A percentile compares a stretch with the other conserved stretches of the same genome.
These are phyloP conservation scores for Pseudogymnoascus verrucosus DNA, from an alignment of 2,329 filamentous ascomycete species.

Conservation along the genomic window DNA sequence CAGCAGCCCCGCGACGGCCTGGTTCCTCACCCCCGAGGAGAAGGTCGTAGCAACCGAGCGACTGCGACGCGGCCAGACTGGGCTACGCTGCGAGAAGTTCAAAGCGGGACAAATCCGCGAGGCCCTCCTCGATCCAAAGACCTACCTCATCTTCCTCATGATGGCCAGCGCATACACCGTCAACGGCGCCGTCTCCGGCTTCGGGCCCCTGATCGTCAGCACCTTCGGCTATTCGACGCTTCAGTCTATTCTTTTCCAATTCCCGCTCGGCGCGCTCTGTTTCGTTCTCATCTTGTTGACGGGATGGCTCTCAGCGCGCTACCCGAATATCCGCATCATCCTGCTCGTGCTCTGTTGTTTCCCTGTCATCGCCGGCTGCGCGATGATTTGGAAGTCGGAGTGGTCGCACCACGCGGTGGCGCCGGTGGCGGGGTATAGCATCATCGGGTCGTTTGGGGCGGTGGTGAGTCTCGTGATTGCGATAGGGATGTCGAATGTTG, in stretches of 20 bases:
- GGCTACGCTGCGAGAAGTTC: conserved; percentile 52
- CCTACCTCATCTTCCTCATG: conserved; percentile 58
- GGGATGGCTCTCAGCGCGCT: conserved; percentile 53
- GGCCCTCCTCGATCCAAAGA: conserved; percentile 49
- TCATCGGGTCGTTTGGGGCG: conserved; percentile 66
- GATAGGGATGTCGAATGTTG: conserved; percentile 59
- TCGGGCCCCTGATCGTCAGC: conserved; percentile 63
- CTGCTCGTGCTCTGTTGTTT: conserved; percentile 60
- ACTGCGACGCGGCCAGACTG: conserved; percentile 53
- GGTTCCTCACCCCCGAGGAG: conserved; percentile 59
- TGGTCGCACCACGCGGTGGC: conserved; percentile 58
- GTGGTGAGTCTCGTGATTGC: conserved; percentile 57
- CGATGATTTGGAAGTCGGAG: conserved; percentile 57
- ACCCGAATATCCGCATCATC: conserved; percentile 55
- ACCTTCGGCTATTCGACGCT: conserved; percentile 60
- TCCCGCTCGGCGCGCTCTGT: conserved; percentile 63
- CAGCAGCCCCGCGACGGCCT: conserved; percentile 57
- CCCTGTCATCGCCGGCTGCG: conserved; percentile 66
- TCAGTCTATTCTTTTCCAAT: conserved; percentile 64
- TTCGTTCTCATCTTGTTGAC: conserved; percentile 57
- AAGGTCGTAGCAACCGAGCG: conserved; percentile 57
- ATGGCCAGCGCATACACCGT: conserved; percentile 54
- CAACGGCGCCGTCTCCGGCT: conserved; percentile 63
- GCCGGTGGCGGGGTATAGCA: conserved; percentile 62
- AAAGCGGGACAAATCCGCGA: conserved; percentile 53